Base-by-base conservation (phyloP, 768 basidiomycete species). In the Imleria badia region DNA sequence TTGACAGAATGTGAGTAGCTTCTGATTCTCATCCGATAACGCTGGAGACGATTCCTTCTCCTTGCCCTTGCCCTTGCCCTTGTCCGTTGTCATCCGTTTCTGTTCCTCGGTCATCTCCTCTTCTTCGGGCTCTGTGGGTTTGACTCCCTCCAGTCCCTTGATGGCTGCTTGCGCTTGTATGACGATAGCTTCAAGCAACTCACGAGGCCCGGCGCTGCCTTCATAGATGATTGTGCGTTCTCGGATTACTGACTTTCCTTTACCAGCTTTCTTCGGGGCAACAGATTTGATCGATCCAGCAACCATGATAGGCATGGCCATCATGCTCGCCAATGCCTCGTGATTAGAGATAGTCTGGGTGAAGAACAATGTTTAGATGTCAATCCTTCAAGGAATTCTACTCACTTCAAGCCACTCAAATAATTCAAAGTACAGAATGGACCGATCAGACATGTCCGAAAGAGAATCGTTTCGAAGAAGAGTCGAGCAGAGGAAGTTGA, bases 221-320 rank as follows among this genome's bases (percentile, higher is more conserved):
- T 96, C 95, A 66, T 97, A 98, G 45, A 90, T 70, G 54, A 95
- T 86, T 3, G 83, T 86, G 30, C 91, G 85, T 67, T 94, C 93
- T 30, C 92, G 83, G 54, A 86, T 81, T 9, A 79, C 75, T 15
- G 78, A 71, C 56, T 75, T 76, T 44, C 74, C 70, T 48, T 72
- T 76, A 5, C 73, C 64, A 20, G 74, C 64, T 61, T 78, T 82
- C 75, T 81, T 85, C n/a, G 82, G 74, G 5, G 76, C 75, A n/a
- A 84, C 74, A 7, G 79, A 74, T 66, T 87, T 88, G 48, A 84
- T 79, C 19, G 87, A 87, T 6, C 80, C 76, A 19, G 84, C 81
- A n/a, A 85, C 84, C 93, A 94, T 94, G 66, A 91, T 92, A 7
- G 94, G 93, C 92, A 95, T 96, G 2, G 91, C 93, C 84, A 96